phyloP scores from a whole-genome alignment of 106 monocot genomes.

The Chionographis japonica region DNA sequence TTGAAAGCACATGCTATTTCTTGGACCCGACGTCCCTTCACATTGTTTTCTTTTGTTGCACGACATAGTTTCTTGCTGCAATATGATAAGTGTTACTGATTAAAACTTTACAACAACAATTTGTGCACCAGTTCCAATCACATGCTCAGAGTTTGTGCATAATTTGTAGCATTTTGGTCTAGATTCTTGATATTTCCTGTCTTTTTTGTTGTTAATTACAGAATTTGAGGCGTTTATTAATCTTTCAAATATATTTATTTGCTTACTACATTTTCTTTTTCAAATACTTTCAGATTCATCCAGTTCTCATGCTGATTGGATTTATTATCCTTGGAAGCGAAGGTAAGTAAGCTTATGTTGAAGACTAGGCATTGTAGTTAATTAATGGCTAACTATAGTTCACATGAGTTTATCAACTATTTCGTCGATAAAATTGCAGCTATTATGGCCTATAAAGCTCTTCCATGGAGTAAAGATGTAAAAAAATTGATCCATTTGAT shows the following conservation, averaged over 20 bases:
- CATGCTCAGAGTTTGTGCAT: too few species aligned
- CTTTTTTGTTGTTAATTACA: too few species aligned
- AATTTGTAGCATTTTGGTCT: too few species aligned
- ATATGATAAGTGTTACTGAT: too few species aligned
- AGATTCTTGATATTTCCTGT: too few species aligned
- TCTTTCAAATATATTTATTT: not conserved
- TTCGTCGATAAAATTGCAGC: slow-evolving; percentile 40
- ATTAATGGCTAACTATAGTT: not conserved
- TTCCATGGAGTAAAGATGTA: slow-evolving; percentile 65
- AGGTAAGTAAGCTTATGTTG: slow-evolving; percentile 29
- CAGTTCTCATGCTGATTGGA: slow-evolving; percentile 91
- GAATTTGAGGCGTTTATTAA: too few species aligned
- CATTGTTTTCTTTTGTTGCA: too few species aligned
- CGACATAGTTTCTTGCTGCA: too few species aligned
- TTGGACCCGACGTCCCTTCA: too few species aligned
- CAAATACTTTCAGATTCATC: slow-evolving; percentile 60
- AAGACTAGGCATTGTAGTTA: not conserved
- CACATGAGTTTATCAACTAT: not conserved
- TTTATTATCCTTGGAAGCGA: slow-evolving; percentile 78
- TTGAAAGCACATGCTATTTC: too few species aligned
- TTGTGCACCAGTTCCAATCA: too few species aligned
- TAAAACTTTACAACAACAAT: too few species aligned
- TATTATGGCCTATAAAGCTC: slow-evolving; percentile 72
- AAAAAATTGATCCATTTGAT: slow-evolving; percentile 68
- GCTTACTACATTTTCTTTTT: not conserved